These are phyloP conservation scores for Lachnellula cervina DNA, from an alignment of 2,329 filamentous ascomycete species.

Conservation along the genomic window DNA sequence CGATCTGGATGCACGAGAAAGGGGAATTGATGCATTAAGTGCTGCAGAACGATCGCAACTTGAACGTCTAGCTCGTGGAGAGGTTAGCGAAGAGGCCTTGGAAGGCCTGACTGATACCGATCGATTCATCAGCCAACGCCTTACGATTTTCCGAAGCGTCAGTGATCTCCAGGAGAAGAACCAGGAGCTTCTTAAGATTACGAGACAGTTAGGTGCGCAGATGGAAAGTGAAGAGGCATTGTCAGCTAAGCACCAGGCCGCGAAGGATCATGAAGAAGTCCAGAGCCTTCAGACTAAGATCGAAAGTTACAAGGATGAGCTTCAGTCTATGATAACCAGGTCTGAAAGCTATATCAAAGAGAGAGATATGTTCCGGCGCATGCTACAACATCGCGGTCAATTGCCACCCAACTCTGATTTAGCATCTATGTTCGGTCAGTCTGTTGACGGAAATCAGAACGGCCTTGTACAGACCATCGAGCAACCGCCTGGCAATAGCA, in stretches of 20 bases:
- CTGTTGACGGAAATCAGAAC: conserved; percentile 53
- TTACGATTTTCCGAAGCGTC: conserved; percentile 86
- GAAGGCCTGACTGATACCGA: conserved; percentile 80
- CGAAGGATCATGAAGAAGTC: conserved; percentile 66
- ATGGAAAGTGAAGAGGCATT: conserved; percentile 89
- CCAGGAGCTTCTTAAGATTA: conserved; percentile 73
- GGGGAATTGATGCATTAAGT: conserved; percentile 67
- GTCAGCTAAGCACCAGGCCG: conserved; percentile 56
- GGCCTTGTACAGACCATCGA: conserved; percentile 56
- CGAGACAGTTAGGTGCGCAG: conserved; percentile 77
- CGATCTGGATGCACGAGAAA: conserved; percentile 77
- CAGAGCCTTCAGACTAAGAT: conserved; percentile 67
- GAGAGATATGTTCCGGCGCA: conserved; percentile 94
- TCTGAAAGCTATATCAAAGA: conserved; percentile 93
- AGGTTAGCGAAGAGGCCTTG: conserved; percentile 65
- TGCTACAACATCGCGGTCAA: conserved; percentile 73
- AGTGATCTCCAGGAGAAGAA: conserved; percentile 85
- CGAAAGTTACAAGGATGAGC: conserved; percentile 76
- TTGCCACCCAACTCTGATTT: conserved; percentile 56
- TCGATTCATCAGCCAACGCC: conserved; percentile 79
- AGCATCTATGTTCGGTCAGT: conserved; percentile 66
- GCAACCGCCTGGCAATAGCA: conserved; percentile 45
- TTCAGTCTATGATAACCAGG: conserved; percentile 73
- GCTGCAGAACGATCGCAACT: conserved; percentile 70
- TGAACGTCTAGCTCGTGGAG: conserved; percentile 70